phyloP scores from a whole-genome alignment of 768 basidiomycete species.

The Lepiota brunneoincarnata region DNA sequence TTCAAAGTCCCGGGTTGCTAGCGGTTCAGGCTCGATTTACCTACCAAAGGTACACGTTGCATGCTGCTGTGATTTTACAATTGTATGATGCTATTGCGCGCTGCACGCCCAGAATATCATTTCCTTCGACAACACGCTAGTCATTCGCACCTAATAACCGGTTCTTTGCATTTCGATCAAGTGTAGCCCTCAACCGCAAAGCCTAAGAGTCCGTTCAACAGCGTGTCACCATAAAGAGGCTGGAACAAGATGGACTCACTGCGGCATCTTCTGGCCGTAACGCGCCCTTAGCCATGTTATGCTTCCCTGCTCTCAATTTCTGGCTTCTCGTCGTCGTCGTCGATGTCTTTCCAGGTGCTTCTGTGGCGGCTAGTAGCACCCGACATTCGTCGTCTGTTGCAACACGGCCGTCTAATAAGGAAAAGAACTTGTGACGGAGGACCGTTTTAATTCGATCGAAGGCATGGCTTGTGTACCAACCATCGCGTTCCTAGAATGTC shows the following conservation, averaged over 20 bases:
- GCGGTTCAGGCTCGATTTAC: not conserved
- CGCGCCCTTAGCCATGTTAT: conserved; percentile 89
- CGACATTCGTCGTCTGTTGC: conserved; percentile 74
- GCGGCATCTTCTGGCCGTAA: conserved; percentile 81
- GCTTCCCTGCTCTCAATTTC: conserved; percentile 64
- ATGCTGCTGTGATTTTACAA: not conserved
- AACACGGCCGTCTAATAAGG: conserved; percentile 66
- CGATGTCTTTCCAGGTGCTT: conserved; percentile 36
- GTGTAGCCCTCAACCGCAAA: conserved; percentile 60
- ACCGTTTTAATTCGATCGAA: conserved; percentile 84
- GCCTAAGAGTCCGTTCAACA: conserved; percentile 40
- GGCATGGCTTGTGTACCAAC: conserved; percentile 80
- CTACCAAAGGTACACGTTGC: not conserved
- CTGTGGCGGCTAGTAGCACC: conserved; percentile 48
- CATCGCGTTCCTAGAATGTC: conserved; percentile 66
- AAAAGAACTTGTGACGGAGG: conserved; percentile 83
- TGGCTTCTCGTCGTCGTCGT: conserved; percentile 42
- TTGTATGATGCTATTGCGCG: too few species aligned
- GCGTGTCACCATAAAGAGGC: not conserved
- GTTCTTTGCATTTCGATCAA: conserved; percentile 51
- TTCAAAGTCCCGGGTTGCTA: not conserved
- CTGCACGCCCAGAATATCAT: too few species aligned
- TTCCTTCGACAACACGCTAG: not conserved
- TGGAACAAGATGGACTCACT: conserved; percentile 40
- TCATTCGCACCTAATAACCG: conserved; percentile 4